Conservation (phyloP, 2,329 filamentous ascomycete genomes). For the Pseudogymnoascus sp. region DNA sequence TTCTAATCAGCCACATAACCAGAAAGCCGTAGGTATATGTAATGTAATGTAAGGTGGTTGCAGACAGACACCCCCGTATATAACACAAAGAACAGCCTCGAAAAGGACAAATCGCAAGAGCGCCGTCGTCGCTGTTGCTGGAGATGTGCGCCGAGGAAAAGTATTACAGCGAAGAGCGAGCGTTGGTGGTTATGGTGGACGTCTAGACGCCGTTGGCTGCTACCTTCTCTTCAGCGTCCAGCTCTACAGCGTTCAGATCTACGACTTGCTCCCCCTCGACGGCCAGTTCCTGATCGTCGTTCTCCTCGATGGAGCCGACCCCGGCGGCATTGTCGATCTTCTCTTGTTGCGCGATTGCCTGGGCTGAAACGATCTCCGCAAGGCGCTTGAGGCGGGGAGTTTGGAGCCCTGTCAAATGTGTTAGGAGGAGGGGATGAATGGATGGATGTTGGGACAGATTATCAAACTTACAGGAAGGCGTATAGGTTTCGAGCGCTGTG, state of each 20-base stretch:
- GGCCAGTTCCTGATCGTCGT: slow-evolving; percentile 26
- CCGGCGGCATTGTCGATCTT: slow-evolving; percentile 48
- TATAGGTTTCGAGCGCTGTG: slow-evolving; percentile 94
- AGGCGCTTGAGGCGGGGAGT: slow-evolving; percentile 89
- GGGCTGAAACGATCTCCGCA: slow-evolving; percentile 95
- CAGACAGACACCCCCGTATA: not conserved
- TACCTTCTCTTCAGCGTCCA: not conserved
- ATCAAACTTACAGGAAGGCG: slow-evolving; percentile 74
- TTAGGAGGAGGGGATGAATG: slow-evolving; percentile 26
- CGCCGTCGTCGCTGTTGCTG: too few relatives aligned
- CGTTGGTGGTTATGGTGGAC: not conserved
- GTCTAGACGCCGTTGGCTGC: not conserved
- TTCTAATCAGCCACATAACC: not conserved
- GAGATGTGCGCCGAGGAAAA: not conserved
- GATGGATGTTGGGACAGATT: not conserved
- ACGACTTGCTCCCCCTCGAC: not conserved
- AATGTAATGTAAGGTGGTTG: too few relatives aligned
- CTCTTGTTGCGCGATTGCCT: slow-evolving; percentile 92
- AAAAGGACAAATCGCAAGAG: not conserved
- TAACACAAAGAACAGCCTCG: not conserved
- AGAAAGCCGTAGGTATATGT: not conserved
- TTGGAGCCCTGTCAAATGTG: slow-evolving; percentile 64
- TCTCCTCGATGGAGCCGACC: slow-evolving; percentile 31
- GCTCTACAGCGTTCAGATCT: not conserved
- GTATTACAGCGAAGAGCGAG: not conserved